Evolutionary conservation across 305 asterid species (phyloP), one percentile per base, ranked within the genome.

Genomic region (Rubia tinctorum): DNA sequence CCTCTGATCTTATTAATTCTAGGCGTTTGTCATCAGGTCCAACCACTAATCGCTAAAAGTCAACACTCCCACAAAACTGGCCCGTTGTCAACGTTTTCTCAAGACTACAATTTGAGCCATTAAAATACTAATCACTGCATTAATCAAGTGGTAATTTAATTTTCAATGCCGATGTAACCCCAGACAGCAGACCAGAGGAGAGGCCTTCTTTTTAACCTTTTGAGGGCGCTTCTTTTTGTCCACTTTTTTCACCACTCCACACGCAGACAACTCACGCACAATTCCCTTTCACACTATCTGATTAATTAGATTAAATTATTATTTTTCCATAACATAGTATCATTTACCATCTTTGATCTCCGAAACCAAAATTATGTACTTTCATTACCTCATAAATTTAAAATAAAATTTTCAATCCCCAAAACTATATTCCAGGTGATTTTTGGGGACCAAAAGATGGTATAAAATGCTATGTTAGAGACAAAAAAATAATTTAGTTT

Each of bases 211-310:
- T 75, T 68, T 68, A 55, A 68, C 30, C 74, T 68, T 75, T 75
- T 60, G 74, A 68, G 1, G 69, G 56, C n/a, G n/a, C 14, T 67
- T 56, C 20, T 67, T 39, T 10, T 67, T 74, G n/a, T 53, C 42
- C 70, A 23, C 55, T 23, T 67, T 67, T 67, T 43, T 20, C 60
- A 40, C 76, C 67, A 51, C 40, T 17, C 68, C 68, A 64, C 68
- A 64, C 43, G 22, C 61, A 62, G 73, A 71, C 73, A 71, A 49
- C 69, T 65, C 76, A 45, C 61, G 68, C 78, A 67, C 39, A 53
- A 74, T 65, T 39, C 56, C 72, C 72, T 51, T 12, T 22, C 15
- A 18, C 2, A 30, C 34, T 30, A 30, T 30, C 34, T 30, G 5
- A 3, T 34, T 34, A 34, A 34, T 34, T 34, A 34, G 30, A 27